Evolutionary conservation across 352 stramenopile genomes (phyloP), one percentile per base, ranked within the genome.

Genomic region (Achlya hypogyna): DNA sequence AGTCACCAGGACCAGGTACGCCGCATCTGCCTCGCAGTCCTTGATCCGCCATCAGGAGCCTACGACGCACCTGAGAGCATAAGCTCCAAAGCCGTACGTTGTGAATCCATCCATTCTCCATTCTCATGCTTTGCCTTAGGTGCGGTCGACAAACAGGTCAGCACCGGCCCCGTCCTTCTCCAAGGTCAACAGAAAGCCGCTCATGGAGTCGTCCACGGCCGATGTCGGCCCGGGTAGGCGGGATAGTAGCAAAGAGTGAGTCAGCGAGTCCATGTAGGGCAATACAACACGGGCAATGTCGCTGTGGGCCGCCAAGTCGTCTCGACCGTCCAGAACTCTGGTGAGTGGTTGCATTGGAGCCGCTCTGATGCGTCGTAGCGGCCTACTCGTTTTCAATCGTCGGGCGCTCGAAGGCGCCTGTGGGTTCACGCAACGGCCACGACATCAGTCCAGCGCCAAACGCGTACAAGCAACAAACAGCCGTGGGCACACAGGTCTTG

Each of bases 331-430:
- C 67, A 75, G 10, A 70, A 67, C 28, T 53, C 64, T 6, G 63
- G 63, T 69, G 43, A 1, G 10, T 51, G 12, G 16, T 51, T 29
- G 20, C 8, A 10, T 10, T 1, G 6, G 8, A 12, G 2, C 25
- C 2, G 2, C 49, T 3, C 16, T 38, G 2, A 2, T 32, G 10
- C 53, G 32, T 34, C 8, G 74, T 78, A 23, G 81, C 82, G 29
- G 69, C 81, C 16, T 91, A 79, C 51, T 89, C 82, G 2, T 91
- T 91, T 53, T 80, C 80, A 29, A 84, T 78, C 8, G 81, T 88
- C 49, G 63, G 73, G 45, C 79, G 82, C 35, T 74, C 69, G 59
- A 86, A 82, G 40, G 65, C 62, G 5, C 56, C 65, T 35, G 73
- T 78, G 1, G 62, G 65, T 12, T 64, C 67, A 5, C 62, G 62